Conservation (phyloP, 2,329 filamentous ascomycete species). For the Fusarium clavum region DNA sequence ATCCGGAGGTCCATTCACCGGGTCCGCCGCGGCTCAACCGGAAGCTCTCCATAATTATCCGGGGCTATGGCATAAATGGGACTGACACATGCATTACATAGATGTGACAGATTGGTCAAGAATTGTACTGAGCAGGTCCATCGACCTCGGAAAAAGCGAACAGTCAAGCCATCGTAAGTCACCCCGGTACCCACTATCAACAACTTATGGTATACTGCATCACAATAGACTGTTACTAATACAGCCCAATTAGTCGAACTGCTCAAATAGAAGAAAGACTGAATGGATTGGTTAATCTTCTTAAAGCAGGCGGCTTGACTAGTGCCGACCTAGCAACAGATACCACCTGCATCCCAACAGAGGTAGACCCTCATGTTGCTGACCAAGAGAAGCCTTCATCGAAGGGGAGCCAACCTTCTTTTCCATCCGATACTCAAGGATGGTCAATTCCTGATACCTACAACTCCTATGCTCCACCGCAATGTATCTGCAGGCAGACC, state of each 20-base stretch:
- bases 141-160: slow-evolving; percentile 63
- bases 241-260: slow-evolving; percentile 54
- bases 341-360: slow-evolving; percentile 46
- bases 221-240: neutral
- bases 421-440: slow-evolving; percentile 30
- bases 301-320: slow-evolving; percentile 57
- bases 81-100: slow-evolving; percentile 42
- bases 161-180: slow-evolving; percentile 63
- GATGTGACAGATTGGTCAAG: slow-evolving; percentile 62
- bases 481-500: slow-evolving; percentile 61
- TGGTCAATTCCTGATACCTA: slow-evolving; percentile 56
- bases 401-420: slow-evolving; percentile 21
- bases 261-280: slow-evolving; percentile 62
- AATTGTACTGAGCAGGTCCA: slow-evolving; percentile 61
- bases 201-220: neutral
- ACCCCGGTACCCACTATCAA: neutral
- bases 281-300: slow-evolving; percentile 61
- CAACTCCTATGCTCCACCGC: slow-evolving; percentile 59
- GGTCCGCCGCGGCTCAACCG: slow-evolving; percentile 18
- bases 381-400: slow-evolving; percentile 45
- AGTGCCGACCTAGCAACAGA: slow-evolving; percentile 41
- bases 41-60: slow-evolving; percentile 25
- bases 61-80: slow-evolving; percentile 5
- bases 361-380: slow-evolving; percentile 41
- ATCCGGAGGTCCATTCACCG: slow-evolving; percentile 24